Evolutionary conservation across 2,329 filamentous ascomycete species (phyloP), one percentile per base, ranked within the genome.

Genomic region (Chaetomiaceae sp.): DNA sequence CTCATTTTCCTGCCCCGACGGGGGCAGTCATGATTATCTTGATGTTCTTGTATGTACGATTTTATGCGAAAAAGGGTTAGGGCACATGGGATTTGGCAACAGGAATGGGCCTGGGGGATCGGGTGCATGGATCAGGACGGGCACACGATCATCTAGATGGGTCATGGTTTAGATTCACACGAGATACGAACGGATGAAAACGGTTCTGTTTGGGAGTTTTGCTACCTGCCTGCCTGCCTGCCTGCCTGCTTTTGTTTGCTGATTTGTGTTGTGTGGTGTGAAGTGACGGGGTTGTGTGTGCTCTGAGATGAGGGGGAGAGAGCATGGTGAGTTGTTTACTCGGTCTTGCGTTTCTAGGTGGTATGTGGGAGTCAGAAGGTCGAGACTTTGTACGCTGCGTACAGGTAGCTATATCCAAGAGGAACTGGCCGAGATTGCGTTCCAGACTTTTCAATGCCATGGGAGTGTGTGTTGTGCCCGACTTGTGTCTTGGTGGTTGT

Each of bases 101-200:
- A n/a, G n/a, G n/a, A n/a, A n/a, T n/a, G n/a, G 48, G 41, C 42
- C 8, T 16, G 23, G 48, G 48, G 25, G 44, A 44, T 19, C 35
- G 30, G 35, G 39, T 31, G 16, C 13, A 4, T 16, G 37, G 17
- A 25, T 41, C 30, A 30, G 48, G 21, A 33, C 38, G 41, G 44
- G 49, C 38, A 42, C 49, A 38, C 21, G 38, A 51, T 51, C 31
- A 43, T 46, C 31, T 46, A 51, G 49, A 46, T 25, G 43, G 48
- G 21, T 47, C 37, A 37, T 13, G 49, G 19, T 20, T n/a, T 51
- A 51, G 49, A 47, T 30, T 51, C 23, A 51, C 23, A 51, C 19
- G 49, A 47, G 34, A 38, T 17, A 47, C n/a, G 43, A 37, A 47
- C 30, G 31, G 38, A 30, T 31, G 13, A 47, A 51, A 42, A 47